Evolutionary conservation across 2,329 filamentous ascomycete species (phyloP).

Genomic region (Fusarium sp.): DNA sequence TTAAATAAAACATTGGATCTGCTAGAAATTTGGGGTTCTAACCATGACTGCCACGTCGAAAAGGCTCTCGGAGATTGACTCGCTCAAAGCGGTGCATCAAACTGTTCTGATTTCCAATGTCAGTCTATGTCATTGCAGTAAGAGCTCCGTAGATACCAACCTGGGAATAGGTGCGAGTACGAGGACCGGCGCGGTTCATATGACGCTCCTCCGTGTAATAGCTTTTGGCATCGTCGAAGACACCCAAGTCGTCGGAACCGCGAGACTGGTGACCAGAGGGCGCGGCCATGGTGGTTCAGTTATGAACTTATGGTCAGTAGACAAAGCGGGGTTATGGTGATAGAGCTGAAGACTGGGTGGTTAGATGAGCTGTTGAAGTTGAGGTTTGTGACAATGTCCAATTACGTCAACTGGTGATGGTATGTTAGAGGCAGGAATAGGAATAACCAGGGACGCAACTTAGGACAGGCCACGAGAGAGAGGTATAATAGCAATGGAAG

Average conservation of each 20-base stretch:
- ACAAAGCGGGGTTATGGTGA: slow-evolving; percentile 21
- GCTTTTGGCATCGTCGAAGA: slow-evolving; percentile 70
- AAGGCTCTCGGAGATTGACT: slow-evolving; percentile 66
- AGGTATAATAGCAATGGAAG: slow-evolving; percentile 32
- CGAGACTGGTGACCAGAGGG: slow-evolving; percentile 49
- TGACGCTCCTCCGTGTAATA: slow-evolving; percentile 71
- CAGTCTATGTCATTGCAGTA: slow-evolving; percentile 40
- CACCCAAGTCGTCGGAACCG: slow-evolving; percentile 62
- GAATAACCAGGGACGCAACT: slow-evolving; percentile 24
- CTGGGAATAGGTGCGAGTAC: slow-evolving; percentile 70
- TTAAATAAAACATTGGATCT: not conserved
- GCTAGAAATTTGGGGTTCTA: slow-evolving; percentile 40
- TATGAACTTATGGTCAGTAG: slow-evolving; percentile 14
- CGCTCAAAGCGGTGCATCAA: slow-evolving; percentile 67
- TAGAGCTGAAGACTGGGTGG: slow-evolving; percentile 4
- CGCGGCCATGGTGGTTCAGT: slow-evolving; percentile 46
- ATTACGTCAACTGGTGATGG: slow-evolving; percentile 28
- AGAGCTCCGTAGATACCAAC: slow-evolving; percentile 50
- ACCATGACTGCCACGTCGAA: slow-evolving; percentile 72
- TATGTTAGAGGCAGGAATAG: slow-evolving; percentile 14
- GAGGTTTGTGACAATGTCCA: slow-evolving; percentile 23
- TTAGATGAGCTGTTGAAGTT: slow-evolving; percentile 2
- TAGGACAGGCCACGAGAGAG: slow-evolving; percentile 33
- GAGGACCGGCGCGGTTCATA: slow-evolving; percentile 63
- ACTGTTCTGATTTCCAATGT: slow-evolving; percentile 61